Conservation (phyloP, 176 grass and related monocot species). For the Lolium perenne region DNA sequence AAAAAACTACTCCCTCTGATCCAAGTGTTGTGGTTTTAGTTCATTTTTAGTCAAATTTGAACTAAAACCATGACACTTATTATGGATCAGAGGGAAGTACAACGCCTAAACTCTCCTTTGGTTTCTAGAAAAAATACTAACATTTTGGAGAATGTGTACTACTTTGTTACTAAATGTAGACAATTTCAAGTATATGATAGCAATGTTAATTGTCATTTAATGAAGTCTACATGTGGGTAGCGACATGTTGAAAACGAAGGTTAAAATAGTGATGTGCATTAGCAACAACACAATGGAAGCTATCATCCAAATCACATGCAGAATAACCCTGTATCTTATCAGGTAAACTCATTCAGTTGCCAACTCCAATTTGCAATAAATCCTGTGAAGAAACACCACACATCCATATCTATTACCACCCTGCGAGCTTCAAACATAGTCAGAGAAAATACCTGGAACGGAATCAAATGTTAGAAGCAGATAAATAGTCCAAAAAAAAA, state of each 20-base stretch:
- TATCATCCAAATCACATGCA: conserved; percentile 23
- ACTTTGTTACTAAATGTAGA: conserved; percentile 17
- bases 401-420: conserved; percentile 54
- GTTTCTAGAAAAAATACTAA: conserved; percentile 21
- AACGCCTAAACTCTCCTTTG: background rate
- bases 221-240: conserved; percentile 21
- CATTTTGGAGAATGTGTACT: conserved; percentile 19
- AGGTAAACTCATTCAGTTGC: conserved; percentile 29
- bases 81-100: background rate
- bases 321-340: conserved; percentile 38
- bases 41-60: no score
- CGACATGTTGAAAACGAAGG: conserved; percentile 7
- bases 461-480: conserved; percentile 51
- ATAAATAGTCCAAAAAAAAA: conserved; percentile 18
- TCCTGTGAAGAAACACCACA: conserved; percentile 59
- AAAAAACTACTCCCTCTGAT: no score
- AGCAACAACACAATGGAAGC: conserved; percentile 21
- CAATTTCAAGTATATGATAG: conserved; percentile 9
- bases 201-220: conserved; percentile 22
- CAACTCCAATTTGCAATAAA: conserved; percentile 47
- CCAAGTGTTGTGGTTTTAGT: no score
- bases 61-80: no score
- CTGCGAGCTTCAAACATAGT: conserved; percentile 99
- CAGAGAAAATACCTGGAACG: conserved; percentile 98
- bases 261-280: conserved; percentile 14